These are phyloP conservation scores for Pythium guiyangense DNA, from an alignment of 352 stramenopile genomes.

Conservation along the genomic window DNA sequence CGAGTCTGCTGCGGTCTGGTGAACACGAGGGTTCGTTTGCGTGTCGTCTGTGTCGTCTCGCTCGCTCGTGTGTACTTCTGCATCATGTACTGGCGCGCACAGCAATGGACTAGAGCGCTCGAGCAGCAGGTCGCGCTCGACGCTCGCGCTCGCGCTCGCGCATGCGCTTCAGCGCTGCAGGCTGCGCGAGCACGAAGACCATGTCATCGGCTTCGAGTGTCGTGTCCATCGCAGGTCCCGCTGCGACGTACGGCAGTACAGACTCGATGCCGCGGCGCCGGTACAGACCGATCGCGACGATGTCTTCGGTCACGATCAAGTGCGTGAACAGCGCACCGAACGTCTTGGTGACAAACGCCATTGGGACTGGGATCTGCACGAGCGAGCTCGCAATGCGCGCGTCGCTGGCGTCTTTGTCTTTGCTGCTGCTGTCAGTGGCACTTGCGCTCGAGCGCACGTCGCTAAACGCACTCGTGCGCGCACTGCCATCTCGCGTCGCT, in stretches of 20 bases:
- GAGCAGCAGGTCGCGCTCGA: background rate
- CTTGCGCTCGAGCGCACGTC: background rate
- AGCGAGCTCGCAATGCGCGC: conserved; percentile 37
- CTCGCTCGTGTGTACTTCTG: background rate
- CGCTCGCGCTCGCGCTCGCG: background rate
- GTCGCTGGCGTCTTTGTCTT: conserved; percentile 3
- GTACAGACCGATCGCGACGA: conserved; percentile 52
- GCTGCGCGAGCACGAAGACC: conserved; percentile 57
- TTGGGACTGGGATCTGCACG: conserved; percentile 45
- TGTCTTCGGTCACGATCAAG: conserved; percentile 35
- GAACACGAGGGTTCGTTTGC: no score
- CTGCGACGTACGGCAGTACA: conserved; percentile 48
- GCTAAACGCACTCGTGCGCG: background rate
- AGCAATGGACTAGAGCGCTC: background rate
- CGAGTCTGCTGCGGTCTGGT: no score
- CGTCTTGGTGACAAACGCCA: conserved; percentile 29
- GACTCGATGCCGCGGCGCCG: conserved; percentile 28
- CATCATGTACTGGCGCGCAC: background rate
- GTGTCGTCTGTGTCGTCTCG: background rate
- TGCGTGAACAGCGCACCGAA: conserved; percentile 56
- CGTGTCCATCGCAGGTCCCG: conserved; percentile 38
- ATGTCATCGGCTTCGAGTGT: conserved; percentile 43
- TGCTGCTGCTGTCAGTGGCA: background rate
- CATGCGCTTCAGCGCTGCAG: conserved; percentile 17
- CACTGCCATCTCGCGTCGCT: background rate